A percentile compares a stretch with the other conserved stretches of the same genome.
Evolutionary conservation across 176 grass and related monocot species (phyloP).

Genomic region (Aegilops bicornis): DNA sequence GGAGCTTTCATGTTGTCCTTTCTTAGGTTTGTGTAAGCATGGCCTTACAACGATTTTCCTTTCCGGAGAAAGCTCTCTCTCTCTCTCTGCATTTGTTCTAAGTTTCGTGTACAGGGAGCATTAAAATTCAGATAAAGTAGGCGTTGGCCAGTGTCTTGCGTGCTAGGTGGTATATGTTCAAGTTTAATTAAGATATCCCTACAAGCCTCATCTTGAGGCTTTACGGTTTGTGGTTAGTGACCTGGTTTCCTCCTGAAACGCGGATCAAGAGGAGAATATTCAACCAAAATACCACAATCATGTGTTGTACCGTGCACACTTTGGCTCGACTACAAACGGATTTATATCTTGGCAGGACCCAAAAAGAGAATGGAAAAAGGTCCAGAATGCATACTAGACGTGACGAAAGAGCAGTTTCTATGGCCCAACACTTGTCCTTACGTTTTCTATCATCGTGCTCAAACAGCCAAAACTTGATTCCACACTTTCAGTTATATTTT

Average conservation of each 20-base stretch:
- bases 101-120: conserved; percentile 18
- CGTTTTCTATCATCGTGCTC: too few relatives aligned
- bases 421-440: too few relatives aligned
- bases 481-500: neutral
- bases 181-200: conserved; percentile 48
- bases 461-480: too few relatives aligned
- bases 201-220: conserved; percentile 21
- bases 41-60: conserved; percentile 11
- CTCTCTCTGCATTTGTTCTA: too few relatives aligned
- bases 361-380: neutral
- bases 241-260: conserved; percentile 30
- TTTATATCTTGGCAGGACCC: neutral
- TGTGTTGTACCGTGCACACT: neutral
- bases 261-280: conserved; percentile 30
- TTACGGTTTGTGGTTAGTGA: conserved; percentile 47
- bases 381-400: neutral
- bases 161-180: conserved; percentile 38
- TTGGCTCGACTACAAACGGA: neutral
- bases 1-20: too few relatives aligned
- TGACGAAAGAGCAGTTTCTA: neutral
- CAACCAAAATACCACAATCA: neutral
- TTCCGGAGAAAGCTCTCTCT: neutral
- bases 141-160: conserved; percentile 31
- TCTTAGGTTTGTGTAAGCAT: too few relatives aligned
- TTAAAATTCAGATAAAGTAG: conserved; percentile 28